Evolutionary conservation across 495 filamentous ascomycete species (phyloP).

Genomic region (Clavariopsis aquatica): DNA sequence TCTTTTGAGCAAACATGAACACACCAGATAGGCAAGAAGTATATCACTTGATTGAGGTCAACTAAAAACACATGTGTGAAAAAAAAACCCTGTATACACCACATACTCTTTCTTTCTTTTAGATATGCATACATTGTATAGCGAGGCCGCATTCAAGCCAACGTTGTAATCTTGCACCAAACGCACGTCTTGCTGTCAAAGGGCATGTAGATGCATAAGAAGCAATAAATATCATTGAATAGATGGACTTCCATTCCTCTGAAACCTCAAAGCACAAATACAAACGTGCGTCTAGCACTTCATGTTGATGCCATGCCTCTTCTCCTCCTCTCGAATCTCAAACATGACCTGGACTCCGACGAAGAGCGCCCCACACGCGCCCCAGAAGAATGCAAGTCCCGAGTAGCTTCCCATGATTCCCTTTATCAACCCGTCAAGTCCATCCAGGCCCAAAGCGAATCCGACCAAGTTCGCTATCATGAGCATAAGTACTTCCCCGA

Average conservation of each 20-base stretch:
- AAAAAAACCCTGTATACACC: no score
- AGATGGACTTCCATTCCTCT: background rate
- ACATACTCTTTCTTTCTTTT: no score
- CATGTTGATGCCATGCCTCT: constrained; percentile 75
- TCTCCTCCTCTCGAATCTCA: constrained; percentile 84
- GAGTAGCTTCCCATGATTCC: constrained; percentile 73
- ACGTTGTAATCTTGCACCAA: no score
- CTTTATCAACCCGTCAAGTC: constrained; percentile 70
- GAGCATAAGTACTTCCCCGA: constrained; percentile 91
- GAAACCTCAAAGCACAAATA: background rate
- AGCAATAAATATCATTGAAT: background rate
- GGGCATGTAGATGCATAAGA: no score
- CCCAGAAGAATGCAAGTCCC: constrained; percentile 71
- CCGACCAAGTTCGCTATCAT: constrained; percentile 93
- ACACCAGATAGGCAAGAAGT: no score
- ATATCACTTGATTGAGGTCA: no score
- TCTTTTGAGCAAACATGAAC: no score
- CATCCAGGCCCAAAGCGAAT: constrained; percentile 89
- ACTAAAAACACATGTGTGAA: no score
- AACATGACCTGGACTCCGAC: constrained; percentile 94
- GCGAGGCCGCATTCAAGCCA: no score
- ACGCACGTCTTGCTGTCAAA: no score
- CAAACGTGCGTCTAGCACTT: constrained; percentile 63
- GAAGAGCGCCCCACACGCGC: constrained; percentile 72
- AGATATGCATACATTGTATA: no score